These are phyloP conservation scores for Colletotrichum acutatum DNA, from an alignment of 2,329 filamentous ascomycete species.

Conservation along the genomic window DNA sequence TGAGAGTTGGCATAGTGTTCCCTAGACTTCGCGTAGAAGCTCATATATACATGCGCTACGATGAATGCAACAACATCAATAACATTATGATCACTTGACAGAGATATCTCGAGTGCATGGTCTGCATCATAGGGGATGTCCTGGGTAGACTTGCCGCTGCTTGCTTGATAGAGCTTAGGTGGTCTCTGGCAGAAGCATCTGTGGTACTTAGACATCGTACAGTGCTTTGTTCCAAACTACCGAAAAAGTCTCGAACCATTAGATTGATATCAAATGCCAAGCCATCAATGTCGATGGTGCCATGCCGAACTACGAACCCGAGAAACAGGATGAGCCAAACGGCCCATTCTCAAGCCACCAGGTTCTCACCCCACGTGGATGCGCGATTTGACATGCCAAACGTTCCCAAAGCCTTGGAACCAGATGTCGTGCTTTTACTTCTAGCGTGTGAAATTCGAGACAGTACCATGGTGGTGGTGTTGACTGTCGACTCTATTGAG, in stretches of 20 bases:
- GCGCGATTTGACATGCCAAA: not conserved
- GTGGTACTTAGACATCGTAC: no score
- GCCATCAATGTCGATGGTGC: not conserved
- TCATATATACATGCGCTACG: not conserved
- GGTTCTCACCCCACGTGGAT: not conserved
- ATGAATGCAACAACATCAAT: not conserved
- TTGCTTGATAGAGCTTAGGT: no score
- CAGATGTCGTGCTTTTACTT: not conserved
- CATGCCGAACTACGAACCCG: not conserved
- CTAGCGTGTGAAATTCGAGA: not conserved
- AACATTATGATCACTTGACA: not conserved
- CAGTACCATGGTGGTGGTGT: not conserved
- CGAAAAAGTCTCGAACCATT: not conserved
- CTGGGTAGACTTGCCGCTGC: no score
- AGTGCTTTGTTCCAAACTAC: no score
- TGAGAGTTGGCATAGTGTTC: constrained; percentile 73
- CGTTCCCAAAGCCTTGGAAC: not conserved
- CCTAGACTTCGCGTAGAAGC: constrained; percentile 36
- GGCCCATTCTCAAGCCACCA: not conserved
- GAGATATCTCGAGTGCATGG: not conserved
- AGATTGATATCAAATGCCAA: not conserved
- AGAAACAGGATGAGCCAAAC: not conserved
- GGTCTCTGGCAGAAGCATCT: no score
- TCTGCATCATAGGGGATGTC: no score
- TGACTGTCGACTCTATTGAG: not conserved